Percentiles rank a stretch among this genome's conserved stretches.
Evolutionary conservation across 352 stramenopile genomes (phyloP).

Genomic region (Pythium myriotylum): DNA sequence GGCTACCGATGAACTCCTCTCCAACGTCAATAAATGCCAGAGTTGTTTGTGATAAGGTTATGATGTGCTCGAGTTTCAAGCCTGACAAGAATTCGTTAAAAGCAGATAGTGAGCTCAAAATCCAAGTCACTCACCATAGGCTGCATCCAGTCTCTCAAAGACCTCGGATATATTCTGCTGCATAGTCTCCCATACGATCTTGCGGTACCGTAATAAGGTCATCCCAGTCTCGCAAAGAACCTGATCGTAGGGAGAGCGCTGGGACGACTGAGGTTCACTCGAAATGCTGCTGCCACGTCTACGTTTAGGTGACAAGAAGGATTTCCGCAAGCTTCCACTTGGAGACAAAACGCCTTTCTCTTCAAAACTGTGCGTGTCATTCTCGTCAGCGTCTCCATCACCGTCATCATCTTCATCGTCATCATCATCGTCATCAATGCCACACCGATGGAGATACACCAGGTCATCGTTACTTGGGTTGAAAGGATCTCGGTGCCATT

Average conservation of each 20-base stretch:
- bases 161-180: constrained; percentile 78
- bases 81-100: constrained; percentile 30
- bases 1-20: constrained; percentile 79
- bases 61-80: constrained; percentile 90
- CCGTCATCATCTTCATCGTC: constrained; percentile 72
- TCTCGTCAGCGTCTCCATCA: constrained; percentile 42
- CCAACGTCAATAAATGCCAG: constrained; percentile 80
- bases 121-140: constrained; percentile 47
- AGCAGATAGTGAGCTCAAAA: no score
- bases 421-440: constrained; percentile 79
- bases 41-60: constrained; percentile 75
- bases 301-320: constrained; percentile 31
- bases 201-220: constrained; percentile 75
- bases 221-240: constrained; percentile 80
- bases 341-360: constrained; percentile 4
- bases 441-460: constrained; percentile 77
- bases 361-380: constrained; percentile 17
- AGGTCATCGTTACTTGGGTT: constrained; percentile 75
- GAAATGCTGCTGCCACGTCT: constrained; percentile 39
- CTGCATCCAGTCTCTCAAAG: constrained; percentile 70
- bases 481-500: constrained; percentile 90
- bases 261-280: constrained; percentile 20
- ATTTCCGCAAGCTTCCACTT: constrained; percentile 5
- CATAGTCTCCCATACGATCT: constrained; percentile 89
- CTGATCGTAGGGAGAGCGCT: constrained; percentile 58